Evolutionary conservation across 1,284 basidiomycete genomes (phyloP).

Genomic region (Melanopsichium pennsylvanicum): DNA sequence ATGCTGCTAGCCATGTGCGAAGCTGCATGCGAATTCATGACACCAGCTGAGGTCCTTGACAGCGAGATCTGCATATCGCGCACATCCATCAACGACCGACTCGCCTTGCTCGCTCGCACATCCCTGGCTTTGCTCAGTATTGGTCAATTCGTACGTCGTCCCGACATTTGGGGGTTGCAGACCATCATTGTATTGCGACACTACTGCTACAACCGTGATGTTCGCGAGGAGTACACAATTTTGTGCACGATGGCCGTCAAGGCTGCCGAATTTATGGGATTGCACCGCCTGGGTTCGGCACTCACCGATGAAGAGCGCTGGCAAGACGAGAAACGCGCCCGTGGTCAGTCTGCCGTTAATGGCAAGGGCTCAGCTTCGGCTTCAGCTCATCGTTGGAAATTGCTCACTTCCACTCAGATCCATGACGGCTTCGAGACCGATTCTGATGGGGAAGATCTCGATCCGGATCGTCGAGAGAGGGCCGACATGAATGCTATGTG

Average conservation of each 20-base stretch:
- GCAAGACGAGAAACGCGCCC: slow-evolving; percentile 24
- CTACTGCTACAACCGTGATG: slow-evolving; percentile 39
- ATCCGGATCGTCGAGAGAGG: slow-evolving; percentile 25
- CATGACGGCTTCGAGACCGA: slow-evolving; percentile 34
- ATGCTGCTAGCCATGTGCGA: slow-evolving; percentile 41
- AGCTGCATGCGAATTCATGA: slow-evolving; percentile 45
- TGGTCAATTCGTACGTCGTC: slow-evolving; percentile 26
- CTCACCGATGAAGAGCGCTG: slow-evolving; percentile 50
- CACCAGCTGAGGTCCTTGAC: slow-evolving; percentile 37
- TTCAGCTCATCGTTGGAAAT: slow-evolving; percentile 34
- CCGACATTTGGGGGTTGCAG: slow-evolving; percentile 44
- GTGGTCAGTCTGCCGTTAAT: background rate
- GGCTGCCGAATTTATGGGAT: slow-evolving; percentile 43
- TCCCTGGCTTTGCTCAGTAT: slow-evolving; percentile 20
- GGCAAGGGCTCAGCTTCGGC: slow-evolving; percentile 10
- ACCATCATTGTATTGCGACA: slow-evolving; percentile 37
- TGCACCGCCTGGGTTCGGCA: slow-evolving; percentile 50
- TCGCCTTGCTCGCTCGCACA: slow-evolving; percentile 14
- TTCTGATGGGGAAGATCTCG: slow-evolving; percentile 37
- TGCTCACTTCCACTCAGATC: slow-evolving; percentile 30
- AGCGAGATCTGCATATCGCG: slow-evolving; percentile 30
- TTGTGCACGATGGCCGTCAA: slow-evolving; percentile 38
- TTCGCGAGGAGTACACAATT: slow-evolving; percentile 32
- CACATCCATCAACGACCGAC: slow-evolving; percentile 26
- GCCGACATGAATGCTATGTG: slow-evolving; percentile 43